Evolutionary conservation across 225 moss, liverwort and hornwort species (phyloP).

Genomic region (Physcomitrellopsis africana): DNA sequence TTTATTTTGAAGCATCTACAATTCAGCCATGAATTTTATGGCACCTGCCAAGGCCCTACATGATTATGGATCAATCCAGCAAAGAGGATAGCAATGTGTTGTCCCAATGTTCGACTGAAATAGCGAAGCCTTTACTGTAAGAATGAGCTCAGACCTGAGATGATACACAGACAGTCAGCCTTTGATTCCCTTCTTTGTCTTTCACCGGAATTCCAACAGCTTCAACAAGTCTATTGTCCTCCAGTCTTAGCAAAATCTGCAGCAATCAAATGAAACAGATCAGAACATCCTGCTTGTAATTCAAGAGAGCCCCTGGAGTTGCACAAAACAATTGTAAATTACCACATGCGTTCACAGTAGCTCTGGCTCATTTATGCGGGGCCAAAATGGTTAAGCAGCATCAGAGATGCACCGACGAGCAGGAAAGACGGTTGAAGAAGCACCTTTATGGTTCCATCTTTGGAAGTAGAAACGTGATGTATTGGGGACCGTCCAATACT

Average conservation of each 20-base stretch:
- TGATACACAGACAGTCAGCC: constrained; percentile 95
- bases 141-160: constrained; percentile 74
- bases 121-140: neutral
- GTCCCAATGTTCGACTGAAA: constrained; percentile 13
- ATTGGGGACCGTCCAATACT: constrained; percentile 87
- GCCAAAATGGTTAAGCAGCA: neutral
- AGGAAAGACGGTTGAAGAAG: constrained; percentile 4
- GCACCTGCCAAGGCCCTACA: neutral
- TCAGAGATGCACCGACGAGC: constrained; percentile 4
- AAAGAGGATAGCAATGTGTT: constrained; percentile 7
- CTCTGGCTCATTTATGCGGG: too few relatives aligned
- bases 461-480: constrained; percentile 83
- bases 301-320: constrained; percentile 14
- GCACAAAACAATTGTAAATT: neutral
- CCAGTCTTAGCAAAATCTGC: constrained; percentile 82
- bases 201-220: constrained; percentile 95
- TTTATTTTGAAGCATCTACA: neutral
- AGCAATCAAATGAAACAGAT: constrained; percentile 27
- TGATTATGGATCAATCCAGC: neutral
- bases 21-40: neutral
- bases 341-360: neutral
- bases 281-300: neutral
- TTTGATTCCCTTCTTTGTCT: constrained; percentile 62
- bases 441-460: constrained; percentile 95
- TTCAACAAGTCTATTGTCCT: constrained; percentile 92